phyloP scores from a whole-genome alignment of 257 asterid genomes.

The Anisodus tanguticus region DNA sequence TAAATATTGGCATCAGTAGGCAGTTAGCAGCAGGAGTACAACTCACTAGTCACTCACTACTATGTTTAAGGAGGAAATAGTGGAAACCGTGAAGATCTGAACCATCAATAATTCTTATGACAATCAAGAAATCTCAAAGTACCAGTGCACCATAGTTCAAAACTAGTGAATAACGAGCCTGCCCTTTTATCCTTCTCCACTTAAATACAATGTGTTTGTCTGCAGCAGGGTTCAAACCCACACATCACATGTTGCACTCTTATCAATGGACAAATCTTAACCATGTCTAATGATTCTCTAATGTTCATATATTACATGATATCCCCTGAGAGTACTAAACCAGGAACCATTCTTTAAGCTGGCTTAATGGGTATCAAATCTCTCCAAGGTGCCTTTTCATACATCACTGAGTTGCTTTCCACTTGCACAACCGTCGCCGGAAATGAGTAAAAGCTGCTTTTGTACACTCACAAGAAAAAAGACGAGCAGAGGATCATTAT shows the following conservation, averaged over 20 bases:
- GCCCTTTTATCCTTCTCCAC: background rate
- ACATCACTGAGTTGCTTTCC: background rate
- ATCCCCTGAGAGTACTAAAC: background rate
- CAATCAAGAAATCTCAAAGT: background rate
- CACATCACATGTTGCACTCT: background rate
- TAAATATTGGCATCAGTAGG: background rate
- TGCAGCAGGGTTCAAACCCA: background rate
- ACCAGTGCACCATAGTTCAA: background rate
- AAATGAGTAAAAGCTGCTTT: background rate
- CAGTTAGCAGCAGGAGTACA: background rate
- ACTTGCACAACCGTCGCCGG: background rate
- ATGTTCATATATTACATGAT: background rate
- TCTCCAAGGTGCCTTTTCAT: background rate
- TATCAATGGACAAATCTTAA: background rate
- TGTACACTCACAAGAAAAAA: background rate
- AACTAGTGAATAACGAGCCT: background rate
- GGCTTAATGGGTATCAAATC: background rate
- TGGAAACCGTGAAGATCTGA: background rate
- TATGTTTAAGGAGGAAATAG: background rate
- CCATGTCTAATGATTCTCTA: background rate
- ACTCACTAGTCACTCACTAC: too few relatives aligned
- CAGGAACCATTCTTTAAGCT: constrained; percentile 17
- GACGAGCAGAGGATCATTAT: constrained; percentile 18
- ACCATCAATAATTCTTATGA: background rate
- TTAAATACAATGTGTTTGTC: background rate